Conservation (phyloP, 805 yeast species). For the Alloascoidea hylecoeti region DNA sequence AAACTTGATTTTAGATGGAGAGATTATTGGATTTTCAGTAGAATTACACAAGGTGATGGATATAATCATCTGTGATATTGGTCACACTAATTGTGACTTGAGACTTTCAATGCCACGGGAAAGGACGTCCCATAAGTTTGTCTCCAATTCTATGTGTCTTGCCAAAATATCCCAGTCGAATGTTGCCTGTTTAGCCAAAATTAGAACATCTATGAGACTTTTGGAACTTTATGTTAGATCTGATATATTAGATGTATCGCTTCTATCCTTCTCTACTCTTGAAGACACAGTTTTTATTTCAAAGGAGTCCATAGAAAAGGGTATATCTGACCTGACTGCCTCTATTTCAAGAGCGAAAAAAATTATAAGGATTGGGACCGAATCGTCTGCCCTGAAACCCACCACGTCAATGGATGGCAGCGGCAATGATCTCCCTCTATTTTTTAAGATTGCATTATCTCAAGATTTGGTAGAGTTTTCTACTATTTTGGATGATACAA, state of each 20-base stretch:
- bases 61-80: neutral
- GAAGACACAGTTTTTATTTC: neutral
- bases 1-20: neutral
- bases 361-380: neutral
- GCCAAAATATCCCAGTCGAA: neutral
- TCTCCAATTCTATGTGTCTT: neutral
- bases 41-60: neutral
- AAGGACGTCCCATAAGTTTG: neutral
- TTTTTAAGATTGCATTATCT: slow-evolving; percentile 3
- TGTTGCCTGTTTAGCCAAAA: neutral
- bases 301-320: neutral
- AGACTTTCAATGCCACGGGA: neutral
- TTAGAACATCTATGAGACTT: neutral
- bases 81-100: neutral
- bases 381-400: too few relatives aligned
- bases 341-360: neutral
- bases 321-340: neutral
- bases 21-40: neutral
- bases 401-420: too few relatives aligned
- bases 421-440: slow-evolving; percentile 2
- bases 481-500: slow-evolving; percentile 17
- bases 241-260: neutral
- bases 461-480: slow-evolving; percentile 23
- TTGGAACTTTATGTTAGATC: neutral
- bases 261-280: neutral